phyloP scores from a whole-genome alignment of 495 filamentous ascomycete genomes.

The Rostrohypoxylon terebratum region DNA sequence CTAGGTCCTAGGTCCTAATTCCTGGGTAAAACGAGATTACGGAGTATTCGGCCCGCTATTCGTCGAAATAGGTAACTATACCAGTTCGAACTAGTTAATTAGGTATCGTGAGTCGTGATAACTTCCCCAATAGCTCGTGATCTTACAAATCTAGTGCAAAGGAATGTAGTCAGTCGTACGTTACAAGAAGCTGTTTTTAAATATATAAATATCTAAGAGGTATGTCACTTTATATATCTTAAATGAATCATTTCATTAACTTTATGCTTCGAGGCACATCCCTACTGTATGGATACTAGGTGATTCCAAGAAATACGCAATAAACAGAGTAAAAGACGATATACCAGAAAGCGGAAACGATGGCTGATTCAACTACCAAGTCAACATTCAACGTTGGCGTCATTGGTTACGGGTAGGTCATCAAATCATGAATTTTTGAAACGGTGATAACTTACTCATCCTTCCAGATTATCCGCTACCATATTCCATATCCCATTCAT shows the following conservation, averaged over 20 bases:
- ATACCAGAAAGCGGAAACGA: slow-evolving; percentile 12
- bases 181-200: background rate
- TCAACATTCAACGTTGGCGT: slow-evolving; percentile 65
- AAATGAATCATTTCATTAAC: background rate
- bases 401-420: slow-evolving; percentile 65
- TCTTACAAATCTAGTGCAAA: background rate
- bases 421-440: background rate
- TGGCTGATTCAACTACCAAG: slow-evolving; percentile 37
- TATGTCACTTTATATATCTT: background rate
- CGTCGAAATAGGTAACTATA: slow-evolving; percentile 38
- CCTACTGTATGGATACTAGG: background rate
- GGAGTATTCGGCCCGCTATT: slow-evolving; percentile 21
- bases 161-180: background rate
- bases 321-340: background rate
- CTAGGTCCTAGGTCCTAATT: background rate
- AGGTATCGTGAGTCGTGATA: slow-evolving; percentile 33
- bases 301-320: background rate
- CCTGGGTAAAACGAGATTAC: slow-evolving; percentile 27
- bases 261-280: background rate
- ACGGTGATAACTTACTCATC: slow-evolving; percentile 29
- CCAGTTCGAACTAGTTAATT: slow-evolving; percentile 37
- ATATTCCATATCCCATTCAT: slow-evolving; percentile 93
- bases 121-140: slow-evolving; percentile 14
- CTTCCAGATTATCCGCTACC: slow-evolving; percentile 78
- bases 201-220: background rate